Evolutionary conservation across 2,329 filamentous ascomycete genomes (phyloP), one percentile per base, ranked within the genome.

Genomic region (Apiospora saccharicola): DNA sequence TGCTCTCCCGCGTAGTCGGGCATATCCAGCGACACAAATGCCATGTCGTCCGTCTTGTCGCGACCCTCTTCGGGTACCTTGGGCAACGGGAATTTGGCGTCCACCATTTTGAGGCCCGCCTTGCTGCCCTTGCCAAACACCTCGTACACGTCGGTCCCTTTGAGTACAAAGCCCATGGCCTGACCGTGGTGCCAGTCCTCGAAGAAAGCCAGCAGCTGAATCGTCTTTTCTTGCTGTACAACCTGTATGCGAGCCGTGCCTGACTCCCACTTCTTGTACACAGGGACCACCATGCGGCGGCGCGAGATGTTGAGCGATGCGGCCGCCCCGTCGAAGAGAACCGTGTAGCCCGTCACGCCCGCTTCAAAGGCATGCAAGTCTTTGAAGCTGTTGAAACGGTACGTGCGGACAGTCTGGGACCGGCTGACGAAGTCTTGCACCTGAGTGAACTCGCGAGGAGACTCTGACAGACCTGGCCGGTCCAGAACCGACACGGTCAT

Each of bases 251-350:
- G 90, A 12, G 94, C 94, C 49, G 88, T 88, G n/a, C 88, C 90
- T 2, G 95, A 93, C 79, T 97, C 94, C 94, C 94, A 97, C 81
- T 96, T 96, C 84, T 98, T 97, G 84, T 97, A 93, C 75, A 98
- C 96, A 0, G 94, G 94, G 22, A 97, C 94, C 16, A 98, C 94
- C 92, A 95, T 96, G 75, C 94, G 90, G 68, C 94, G 90, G 43
- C 95, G 91, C 1, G 95, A 91, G 75, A 98, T 97, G 72, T 92
- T 91, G 81, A 98, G 94, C 0, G 90, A 91, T 10, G 88, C 86
- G 7, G 94, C 94, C 70, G 93, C 82, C 8, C 90, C 90, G 79
- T 94, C 93, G 76, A 92, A 95, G 10, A 93, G 83, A 22, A 98
- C 94, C 37, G 86, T 86, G 81, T 93, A 97, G 0, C 95, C 94